A percentile compares a stretch with the other conserved stretches of the same genome.
These are phyloP conservation scores for Starmera quercuum DNA, from an alignment of 805 yeast genomes.

Conservation along the genomic window DNA sequence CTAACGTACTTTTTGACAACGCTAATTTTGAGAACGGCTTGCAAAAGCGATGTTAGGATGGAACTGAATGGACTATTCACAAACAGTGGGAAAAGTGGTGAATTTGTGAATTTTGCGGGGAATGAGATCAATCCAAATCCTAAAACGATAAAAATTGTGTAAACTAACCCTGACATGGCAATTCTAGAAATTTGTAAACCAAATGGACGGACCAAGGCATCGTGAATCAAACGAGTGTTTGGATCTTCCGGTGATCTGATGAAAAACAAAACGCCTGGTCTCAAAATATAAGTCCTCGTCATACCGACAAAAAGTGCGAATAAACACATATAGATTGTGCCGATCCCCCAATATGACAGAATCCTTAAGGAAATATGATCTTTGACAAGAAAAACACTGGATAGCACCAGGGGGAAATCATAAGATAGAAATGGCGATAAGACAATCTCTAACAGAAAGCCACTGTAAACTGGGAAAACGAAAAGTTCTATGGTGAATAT, in stretches of 20 bases:
- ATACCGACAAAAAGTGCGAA: slow-evolving; percentile 84
- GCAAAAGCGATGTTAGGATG: background rate
- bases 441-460: slow-evolving; percentile 65
- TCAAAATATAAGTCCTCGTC: slow-evolving; percentile 61
- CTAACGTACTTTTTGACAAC: slow-evolving; percentile 28
- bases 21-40: slow-evolving; percentile 2
- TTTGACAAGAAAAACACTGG: background rate
- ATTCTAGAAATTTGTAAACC: slow-evolving; percentile 66
- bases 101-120: slow-evolving; percentile 9
- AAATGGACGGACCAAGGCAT: slow-evolving; percentile 76
- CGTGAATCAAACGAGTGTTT: slow-evolving; percentile 76
- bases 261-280: slow-evolving; percentile 88
- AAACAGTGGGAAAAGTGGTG: slow-evolving; percentile 14
- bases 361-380: background rate
- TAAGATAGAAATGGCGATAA: slow-evolving; percentile 46
- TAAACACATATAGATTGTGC: slow-evolving; percentile 80
- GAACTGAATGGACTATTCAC: slow-evolving; percentile 2
- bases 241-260: slow-evolving; percentile 95
- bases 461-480: slow-evolving; percentile 85
- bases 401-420: slow-evolving; percentile 2
- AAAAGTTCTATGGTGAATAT: slow-evolving; percentile 74
- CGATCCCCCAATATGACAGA: background rate
- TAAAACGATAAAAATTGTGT: slow-evolving; percentile 59
- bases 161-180: slow-evolving; percentile 63
- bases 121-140: slow-evolving; percentile 54